phyloP scores from a whole-genome alignment of 257 asterid species.

The Henckelia pumila region DNA sequence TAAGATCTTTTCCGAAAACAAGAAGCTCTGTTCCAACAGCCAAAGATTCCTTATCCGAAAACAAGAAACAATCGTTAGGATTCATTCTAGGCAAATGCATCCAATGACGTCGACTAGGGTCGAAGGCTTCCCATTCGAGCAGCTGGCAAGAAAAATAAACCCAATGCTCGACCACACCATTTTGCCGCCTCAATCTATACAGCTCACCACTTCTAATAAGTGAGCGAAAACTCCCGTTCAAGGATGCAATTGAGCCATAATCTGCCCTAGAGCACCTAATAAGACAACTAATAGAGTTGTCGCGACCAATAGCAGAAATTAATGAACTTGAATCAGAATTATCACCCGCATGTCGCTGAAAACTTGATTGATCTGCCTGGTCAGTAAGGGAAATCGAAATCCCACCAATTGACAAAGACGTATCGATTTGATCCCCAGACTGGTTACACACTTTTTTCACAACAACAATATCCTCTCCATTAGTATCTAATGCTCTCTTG shows the following conservation, averaged over 20 bases:
- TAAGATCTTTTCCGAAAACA: constrained; percentile 72
- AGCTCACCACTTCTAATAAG: constrained; percentile 72
- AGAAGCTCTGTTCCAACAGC: constrained; percentile 98
- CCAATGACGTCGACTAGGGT: constrained; percentile 84
- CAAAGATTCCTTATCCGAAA: constrained; percentile 86
- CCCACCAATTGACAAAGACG: constrained; percentile 39
- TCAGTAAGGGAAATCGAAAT: constrained; percentile 20
- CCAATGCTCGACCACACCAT: constrained; percentile 84
- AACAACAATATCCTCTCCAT: not conserved
- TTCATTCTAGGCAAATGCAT: constrained; percentile 79
- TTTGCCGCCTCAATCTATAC: constrained; percentile 56
- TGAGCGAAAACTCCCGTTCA: constrained; percentile 66
- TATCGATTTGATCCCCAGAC: constrained; percentile 30
- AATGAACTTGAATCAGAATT: constrained; percentile 62
- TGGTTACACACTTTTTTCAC: constrained; percentile 33
- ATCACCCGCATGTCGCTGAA: constrained; percentile 35
- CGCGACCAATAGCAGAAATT: constrained; percentile 71
- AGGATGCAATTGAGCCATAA: constrained; percentile 74
- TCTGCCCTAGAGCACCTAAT: constrained; percentile 77
- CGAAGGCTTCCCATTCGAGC: constrained; percentile 97
- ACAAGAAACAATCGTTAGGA: constrained; percentile 63
- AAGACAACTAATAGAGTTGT: constrained; percentile 77
- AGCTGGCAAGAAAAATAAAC: constrained; percentile 88
- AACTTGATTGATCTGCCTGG: constrained; percentile 38
- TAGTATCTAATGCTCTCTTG: not conserved